These are phyloP conservation scores for Pseudogymnoascus sp. DNA, from an alignment of 2,329 filamentous ascomycete genomes.

Conservation along the genomic window DNA sequence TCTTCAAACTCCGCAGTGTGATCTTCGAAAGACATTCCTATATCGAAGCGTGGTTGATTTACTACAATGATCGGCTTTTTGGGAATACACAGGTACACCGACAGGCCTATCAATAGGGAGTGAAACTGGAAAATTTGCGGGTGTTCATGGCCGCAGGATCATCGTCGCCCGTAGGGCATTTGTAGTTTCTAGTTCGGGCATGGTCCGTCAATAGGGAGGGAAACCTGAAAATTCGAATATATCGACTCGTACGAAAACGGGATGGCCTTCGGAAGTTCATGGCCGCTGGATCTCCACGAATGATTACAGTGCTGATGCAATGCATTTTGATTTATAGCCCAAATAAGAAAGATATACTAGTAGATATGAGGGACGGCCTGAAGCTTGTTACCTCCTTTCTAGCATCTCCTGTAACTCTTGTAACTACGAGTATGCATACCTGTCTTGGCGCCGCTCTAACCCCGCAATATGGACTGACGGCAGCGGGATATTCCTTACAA, in stretches of 20 bases:
- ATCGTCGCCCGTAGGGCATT: not conserved
- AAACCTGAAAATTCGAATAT: not conserved
- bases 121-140: not conserved
- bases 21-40: too few species aligned
- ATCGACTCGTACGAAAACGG: not conserved
- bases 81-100: too few species aligned
- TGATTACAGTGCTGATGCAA: not conserved
- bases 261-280: not conserved
- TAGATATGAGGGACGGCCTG: not conserved
- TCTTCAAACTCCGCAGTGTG: too few species aligned
- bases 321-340: not conserved
- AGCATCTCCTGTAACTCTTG: too few species aligned
- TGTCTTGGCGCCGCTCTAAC: not conserved
- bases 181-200: not conserved
- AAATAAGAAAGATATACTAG: not conserved
- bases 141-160: not conserved
- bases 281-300: not conserved
- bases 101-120: too few species aligned
- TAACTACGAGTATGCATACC: not conserved
- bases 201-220: not conserved
- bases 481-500: not conserved
- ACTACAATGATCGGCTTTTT: too few species aligned
- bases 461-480: not conserved
- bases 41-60: too few species aligned
- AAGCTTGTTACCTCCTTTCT: not conserved